Evolutionary conservation across 192 early-diverging fungal genomes (phyloP), one percentile per base, ranked within the genome.

Genomic region (Backusella tarrabulga): DNA sequence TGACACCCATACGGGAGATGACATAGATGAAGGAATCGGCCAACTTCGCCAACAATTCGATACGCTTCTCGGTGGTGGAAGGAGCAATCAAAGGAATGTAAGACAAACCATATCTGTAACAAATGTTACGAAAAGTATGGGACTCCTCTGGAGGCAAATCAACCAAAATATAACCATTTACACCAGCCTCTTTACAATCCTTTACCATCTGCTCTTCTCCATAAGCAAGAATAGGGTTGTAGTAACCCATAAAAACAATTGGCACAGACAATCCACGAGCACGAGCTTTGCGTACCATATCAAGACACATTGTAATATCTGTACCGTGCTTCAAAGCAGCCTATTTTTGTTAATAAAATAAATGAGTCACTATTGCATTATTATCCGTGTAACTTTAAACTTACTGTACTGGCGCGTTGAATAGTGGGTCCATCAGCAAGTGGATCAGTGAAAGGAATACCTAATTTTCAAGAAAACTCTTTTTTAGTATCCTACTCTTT

Each of bases 201-300:
- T 91, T 78, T 81, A 97, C 94, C 50, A 99, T 87, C 71, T 86
- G 85, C 80, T 92, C 81, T 86, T 98, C 96, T 29, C 98, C 98
- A 83, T 97, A 99, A 78, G 91, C 94, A 75, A 96, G 89, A 73
- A 98, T 91, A 46, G 98, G 97, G 86, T 99, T 99, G 88, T 95
- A 98, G 91, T 99, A 99, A 34, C 97, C 98, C 97, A 99, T 99
- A 77, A 99, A 95, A 26, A 99, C 88, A 54, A 99, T 88, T 4
- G 98, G 98, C 19, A 94, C 90, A 72, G 87, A 90, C 34, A 99
- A 90, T 11, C 98, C 98, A 41, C 87, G 87, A 38, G 84, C 75
- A 66, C 97, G 92, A 0, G 98, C 97, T 79, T 92, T 81, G 26
- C 85, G 80, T 40, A 98, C 97, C 73, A 92, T 89, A 36, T 89